Conservation (phyloP, 495 filamentous ascomycete species). For the Geoglossum glabrum region DNA sequence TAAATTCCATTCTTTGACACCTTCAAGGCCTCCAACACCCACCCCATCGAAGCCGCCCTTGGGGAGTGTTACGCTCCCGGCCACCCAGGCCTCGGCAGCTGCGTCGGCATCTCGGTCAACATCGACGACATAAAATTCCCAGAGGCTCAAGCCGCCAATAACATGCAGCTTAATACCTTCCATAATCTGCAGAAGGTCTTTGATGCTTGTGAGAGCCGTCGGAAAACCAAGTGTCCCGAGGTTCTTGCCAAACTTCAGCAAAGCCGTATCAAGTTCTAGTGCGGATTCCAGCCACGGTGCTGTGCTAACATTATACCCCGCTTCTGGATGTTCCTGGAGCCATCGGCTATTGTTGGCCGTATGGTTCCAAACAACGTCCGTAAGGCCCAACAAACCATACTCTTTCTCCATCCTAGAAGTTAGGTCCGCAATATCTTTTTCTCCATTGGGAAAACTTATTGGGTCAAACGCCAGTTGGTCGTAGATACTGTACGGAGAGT, state of each 20-base stretch:
- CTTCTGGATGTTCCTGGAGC: constrained; percentile 86
- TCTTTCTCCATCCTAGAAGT: constrained; percentile 67
- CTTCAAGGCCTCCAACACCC: constrained; percentile 30
- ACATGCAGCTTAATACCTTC: constrained; percentile 62
- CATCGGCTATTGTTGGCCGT: constrained; percentile 91
- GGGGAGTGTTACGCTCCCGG: constrained; percentile 28
- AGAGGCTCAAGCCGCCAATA: constrained; percentile 54
- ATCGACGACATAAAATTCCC: constrained; percentile 84
- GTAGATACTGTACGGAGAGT: constrained; percentile 92
- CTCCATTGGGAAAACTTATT: constrained; percentile 63
- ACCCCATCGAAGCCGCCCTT: constrained; percentile 22
- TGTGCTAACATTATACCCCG: constrained; percentile 83
- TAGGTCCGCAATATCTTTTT: constrained; percentile 59
- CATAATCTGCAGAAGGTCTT: constrained; percentile 71
- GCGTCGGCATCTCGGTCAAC: constrained; percentile 50
- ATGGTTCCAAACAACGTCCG: constrained; percentile 97
- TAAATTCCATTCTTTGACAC: constrained; percentile 32
- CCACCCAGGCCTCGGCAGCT: constrained; percentile 50
- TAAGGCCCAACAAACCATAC: constrained; percentile 68
- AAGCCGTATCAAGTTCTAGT: constrained; percentile 63
- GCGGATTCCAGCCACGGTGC: constrained; percentile 86
- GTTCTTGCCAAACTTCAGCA: constrained; percentile 56
- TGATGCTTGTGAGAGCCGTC: constrained; percentile 42
- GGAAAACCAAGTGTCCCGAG: constrained; percentile 51
- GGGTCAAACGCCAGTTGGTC: constrained; percentile 82